Conservation (phyloP, 345 rosid genomes). For the Lumnitzera littorea region DNA sequence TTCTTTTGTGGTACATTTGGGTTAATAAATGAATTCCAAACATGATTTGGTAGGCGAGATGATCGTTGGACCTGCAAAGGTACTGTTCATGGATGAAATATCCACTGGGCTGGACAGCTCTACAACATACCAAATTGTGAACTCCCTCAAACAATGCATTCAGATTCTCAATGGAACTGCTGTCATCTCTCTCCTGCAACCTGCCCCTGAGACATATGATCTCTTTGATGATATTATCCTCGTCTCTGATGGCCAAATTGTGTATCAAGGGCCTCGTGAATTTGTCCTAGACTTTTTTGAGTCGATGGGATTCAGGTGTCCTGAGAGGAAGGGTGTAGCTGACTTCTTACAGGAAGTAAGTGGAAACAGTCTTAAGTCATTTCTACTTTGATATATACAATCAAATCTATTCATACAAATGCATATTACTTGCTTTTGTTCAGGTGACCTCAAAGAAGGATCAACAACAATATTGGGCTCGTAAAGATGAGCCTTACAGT, state of each 20-base stretch:
- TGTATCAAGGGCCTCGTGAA: slow-evolving; percentile 69
- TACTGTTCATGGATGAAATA: slow-evolving; percentile 69
- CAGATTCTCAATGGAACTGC: slow-evolving; percentile 55
- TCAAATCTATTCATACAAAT: not conserved
- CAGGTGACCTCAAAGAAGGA: slow-evolving; percentile 76
- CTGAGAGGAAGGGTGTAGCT: slow-evolving; percentile 66
- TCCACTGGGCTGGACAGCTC: slow-evolving; percentile 82
- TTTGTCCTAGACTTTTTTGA: slow-evolving; percentile 47
- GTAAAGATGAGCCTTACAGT: slow-evolving; percentile 36
- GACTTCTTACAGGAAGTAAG: slow-evolving; percentile 82
- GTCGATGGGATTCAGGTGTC: slow-evolving; percentile 63
- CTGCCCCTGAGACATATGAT: slow-evolving; percentile 70
- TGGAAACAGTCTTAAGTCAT: not conserved
- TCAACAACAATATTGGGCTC: slow-evolving; percentile 60
- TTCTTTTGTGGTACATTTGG: no score
- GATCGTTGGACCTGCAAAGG: slow-evolving; percentile 66
- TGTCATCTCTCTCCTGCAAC: slow-evolving; percentile 72
- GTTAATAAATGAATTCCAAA: no score
- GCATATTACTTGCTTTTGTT: not conserved
- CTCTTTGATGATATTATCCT: slow-evolving; percentile 71
- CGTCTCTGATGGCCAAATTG: slow-evolving; percentile 54
- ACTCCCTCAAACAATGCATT: slow-evolving; percentile 43
- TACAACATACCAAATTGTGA: slow-evolving; percentile 61
- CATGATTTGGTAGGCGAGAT: slow-evolving; percentile 41
- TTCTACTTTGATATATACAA: not conserved